Base-by-base conservation (phyloP, 768 basidiomycete genomes). In the Infundibulicybe gibba region DNA sequence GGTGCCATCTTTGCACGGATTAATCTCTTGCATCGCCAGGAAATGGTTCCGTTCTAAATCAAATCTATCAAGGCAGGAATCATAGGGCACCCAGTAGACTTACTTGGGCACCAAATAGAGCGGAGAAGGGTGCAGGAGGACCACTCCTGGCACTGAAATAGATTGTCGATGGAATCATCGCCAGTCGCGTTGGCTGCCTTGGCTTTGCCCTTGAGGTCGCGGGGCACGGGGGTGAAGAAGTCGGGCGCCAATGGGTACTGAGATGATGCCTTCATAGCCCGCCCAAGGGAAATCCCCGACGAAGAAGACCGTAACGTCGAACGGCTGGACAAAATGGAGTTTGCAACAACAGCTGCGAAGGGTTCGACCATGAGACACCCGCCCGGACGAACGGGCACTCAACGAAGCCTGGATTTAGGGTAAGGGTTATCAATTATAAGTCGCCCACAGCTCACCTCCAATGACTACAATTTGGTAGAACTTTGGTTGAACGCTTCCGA, bases 291-390 rank as follows among this genome's bases (percentile, higher is more conserved):
- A 15, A 43, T 44, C n/a, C 58, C 13, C 32, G 52, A 56, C 16
- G 47, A 34, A 62, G 56, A 44, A 62, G 41, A 50, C 59, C 52
- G 44, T 48, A 55, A 44, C 55, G 58, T 52, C 40, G 63, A 60
- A 54, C 64, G 66, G 43, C 62, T 61, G 25, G 68, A 66, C 46
- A 75, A 66, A 51, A 80, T 55, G 42, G 75, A 67, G 62, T 70
- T 72, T 63, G 77, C 61, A 53, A 82, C 66, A 62, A 74, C 73
- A 38, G 76, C 70, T 48, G 76, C 74, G 54, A 85, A 66, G 58
- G 80, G 79, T 71, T 85, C 81, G 57, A 84, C 71, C 82, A 84
- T 85, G 70, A 65, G 51, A 60, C 44, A 52, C 51, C 57, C 56
- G 57, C 50, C 55, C 39, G 37, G 35, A 6, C 15, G 40, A 53